Conservation (phyloP, 371 early-diverging fungal species). For the Mortierella sp. region DNA sequence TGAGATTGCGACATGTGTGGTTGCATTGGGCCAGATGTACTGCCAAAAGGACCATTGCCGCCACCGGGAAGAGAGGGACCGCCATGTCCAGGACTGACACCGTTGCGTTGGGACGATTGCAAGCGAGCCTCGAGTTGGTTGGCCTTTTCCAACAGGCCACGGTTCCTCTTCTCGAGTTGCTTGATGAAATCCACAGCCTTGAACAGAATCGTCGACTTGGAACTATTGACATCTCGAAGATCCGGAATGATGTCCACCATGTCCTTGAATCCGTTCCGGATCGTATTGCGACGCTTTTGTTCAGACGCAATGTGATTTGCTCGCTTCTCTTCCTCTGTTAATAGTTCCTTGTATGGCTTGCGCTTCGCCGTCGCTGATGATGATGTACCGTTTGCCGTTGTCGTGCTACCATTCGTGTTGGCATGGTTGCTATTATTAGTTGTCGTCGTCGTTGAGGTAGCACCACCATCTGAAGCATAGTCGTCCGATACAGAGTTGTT, state of each 20-base stretch:
- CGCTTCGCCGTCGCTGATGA: slow-evolving; percentile 44
- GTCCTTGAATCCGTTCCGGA: slow-evolving; percentile 53
- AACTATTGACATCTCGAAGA: slow-evolving; percentile 66
- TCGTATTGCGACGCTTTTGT: slow-evolving; percentile 52
- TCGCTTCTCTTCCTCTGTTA: slow-evolving; percentile 93
- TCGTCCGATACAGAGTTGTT: slow-evolving; percentile 44
- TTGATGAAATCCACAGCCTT: slow-evolving; percentile 58
- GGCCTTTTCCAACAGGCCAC: slow-evolving; percentile 60
- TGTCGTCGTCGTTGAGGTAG: slow-evolving; percentile 7
- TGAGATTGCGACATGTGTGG: too few relatives aligned
- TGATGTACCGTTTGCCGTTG: slow-evolving; percentile 43
- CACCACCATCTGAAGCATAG: slow-evolving; percentile 22
- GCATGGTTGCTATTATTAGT: too few relatives aligned
- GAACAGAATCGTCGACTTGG: slow-evolving; percentile 56
- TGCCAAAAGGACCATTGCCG: too few relatives aligned
- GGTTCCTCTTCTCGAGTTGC: slow-evolving; percentile 57
- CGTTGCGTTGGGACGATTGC: slow-evolving; percentile 41
- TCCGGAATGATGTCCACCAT: slow-evolving; percentile 54
- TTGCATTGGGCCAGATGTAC: too few relatives aligned
- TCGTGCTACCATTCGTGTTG: neutral
- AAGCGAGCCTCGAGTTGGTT: slow-evolving; percentile 58
- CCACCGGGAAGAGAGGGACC: too few relatives aligned
- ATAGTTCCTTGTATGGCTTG: slow-evolving; percentile 67
- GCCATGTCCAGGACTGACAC: too few relatives aligned
- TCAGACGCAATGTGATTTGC: slow-evolving; percentile 86